A percentile compares a stretch with the other conserved stretches of the same genome.
Conservation (phyloP, 768 basidiomycete species). For the Daedalea quercina region DNA sequence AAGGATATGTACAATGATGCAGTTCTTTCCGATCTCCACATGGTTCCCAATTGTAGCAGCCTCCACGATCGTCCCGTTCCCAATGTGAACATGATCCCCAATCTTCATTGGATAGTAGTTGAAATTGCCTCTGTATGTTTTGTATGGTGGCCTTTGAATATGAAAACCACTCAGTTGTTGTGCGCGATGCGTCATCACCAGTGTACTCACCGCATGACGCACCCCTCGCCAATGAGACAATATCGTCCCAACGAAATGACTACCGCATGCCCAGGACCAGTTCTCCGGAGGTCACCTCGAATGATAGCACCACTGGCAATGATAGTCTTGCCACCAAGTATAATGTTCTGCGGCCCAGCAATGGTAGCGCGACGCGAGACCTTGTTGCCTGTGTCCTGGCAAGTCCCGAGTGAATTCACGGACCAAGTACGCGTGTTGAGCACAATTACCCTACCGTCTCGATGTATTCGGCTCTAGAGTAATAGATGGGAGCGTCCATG, state of each 20-base stretch:
- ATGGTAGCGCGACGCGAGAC: constrained; percentile 90
- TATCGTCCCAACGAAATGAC: constrained; percentile 92
- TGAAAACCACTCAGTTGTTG: not conserved
- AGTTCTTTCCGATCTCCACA: constrained; percentile 93
- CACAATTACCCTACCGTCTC: constrained; percentile 48
- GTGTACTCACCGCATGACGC: constrained; percentile 67
- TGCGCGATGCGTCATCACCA: not conserved
- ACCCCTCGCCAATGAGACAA: constrained; percentile 85
- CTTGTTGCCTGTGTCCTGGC: constrained; percentile 94
- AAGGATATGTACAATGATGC: constrained; percentile 63
- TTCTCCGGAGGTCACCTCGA: constrained; percentile 86
- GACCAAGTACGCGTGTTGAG: not conserved
- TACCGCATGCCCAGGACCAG: constrained; percentile 88
- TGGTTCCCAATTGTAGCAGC: constrained; percentile 92
- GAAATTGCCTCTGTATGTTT: constrained; percentile 85
- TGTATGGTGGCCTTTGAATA: constrained; percentile 68
- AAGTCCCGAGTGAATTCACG: not conserved
- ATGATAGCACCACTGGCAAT: constrained; percentile 88
- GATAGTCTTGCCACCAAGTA: constrained; percentile 94
- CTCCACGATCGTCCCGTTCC: constrained; percentile 83
- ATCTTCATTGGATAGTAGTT: constrained; percentile 99
- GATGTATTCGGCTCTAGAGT: constrained; percentile 79
- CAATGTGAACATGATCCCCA: constrained; percentile 92
- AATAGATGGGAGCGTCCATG: constrained; percentile 74
- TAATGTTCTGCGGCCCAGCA: constrained; percentile 92